Percentiles rank a stretch among this genome's conserved stretches.
phyloP scores from a whole-genome alignment of 2,329 filamentous ascomycete species.

The Basipetospora chlamydospora region DNA sequence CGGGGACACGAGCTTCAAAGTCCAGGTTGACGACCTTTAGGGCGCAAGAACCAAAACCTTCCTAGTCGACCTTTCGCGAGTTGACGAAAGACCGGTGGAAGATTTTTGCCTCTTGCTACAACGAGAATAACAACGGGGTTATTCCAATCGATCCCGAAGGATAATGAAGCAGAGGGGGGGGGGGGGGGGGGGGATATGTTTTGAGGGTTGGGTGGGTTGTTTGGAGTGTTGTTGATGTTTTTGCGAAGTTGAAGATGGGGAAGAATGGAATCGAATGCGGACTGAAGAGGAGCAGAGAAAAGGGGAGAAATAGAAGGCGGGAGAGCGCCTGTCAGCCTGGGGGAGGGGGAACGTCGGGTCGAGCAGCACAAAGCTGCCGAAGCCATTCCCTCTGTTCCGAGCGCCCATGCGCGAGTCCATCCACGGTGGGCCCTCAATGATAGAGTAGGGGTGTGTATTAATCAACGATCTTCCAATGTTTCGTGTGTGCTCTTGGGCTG shows the following conservation, averaged over 20 bases:
- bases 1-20: constrained; percentile 98
- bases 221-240: background rate
- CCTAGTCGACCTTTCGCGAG: constrained; percentile 34
- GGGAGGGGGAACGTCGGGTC: no score
- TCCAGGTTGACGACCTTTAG: constrained; percentile 91
- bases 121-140: constrained; percentile 26
- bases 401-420: background rate
- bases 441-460: no score
- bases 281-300: constrained; percentile 1
- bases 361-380: constrained; percentile 9
- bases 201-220: constrained; percentile 1
- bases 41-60: constrained; percentile 41
- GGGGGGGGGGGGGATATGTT: background rate
- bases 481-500: no score
- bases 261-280: background rate
- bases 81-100: constrained; percentile 53
- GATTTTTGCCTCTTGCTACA: constrained; percentile 52
- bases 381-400: constrained; percentile 17
- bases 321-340: constrained; percentile 1
- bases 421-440: no score
- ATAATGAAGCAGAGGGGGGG: constrained; percentile 5
- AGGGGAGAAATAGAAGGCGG: constrained; percentile 6
- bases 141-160: constrained; percentile 6
- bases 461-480: no score
- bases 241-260: constrained; percentile 4